Base-by-base conservation (phyloP, 2,329 filamentous ascomycete genomes). In the Xylariomycetidae sp. region DNA sequence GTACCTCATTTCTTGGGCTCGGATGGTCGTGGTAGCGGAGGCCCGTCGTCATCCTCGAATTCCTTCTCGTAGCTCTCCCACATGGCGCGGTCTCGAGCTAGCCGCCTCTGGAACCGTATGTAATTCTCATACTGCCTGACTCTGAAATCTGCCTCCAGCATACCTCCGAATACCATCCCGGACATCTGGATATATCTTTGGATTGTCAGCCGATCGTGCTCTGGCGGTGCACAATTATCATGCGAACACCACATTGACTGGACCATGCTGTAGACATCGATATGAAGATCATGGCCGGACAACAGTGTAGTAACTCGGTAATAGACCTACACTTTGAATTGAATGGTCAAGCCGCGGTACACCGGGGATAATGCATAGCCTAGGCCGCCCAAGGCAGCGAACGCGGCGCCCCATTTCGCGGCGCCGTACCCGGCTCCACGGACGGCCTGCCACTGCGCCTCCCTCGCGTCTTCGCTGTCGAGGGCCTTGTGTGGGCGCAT, bases 101-200 rank as follows among this genome's bases (percentile, higher is more conserved):
- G 54, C 38, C 80, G 73, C 50, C 79, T 76, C 48, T 82, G 72
- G 53, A 77, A 70, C 39, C 83, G 67, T 43, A 87, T 63, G 27
- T 66, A 64, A 10, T 76, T 66, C 56, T 88, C 82, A 48, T 84
- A 85, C 38, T 71, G 63, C 32, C 80, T 70, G 48, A 89, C 66
- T 31, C 79, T 69, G 35, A 67, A 61, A 52, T 90, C 85, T 3
- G 83, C 85, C 63, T 87, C 82, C 34, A 89, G 70, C 71, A 85
- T 84, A 50, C 77, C 72, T 26, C 85, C 85, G 20, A 86, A 52
- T n/a, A 84, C 79, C 84, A 89, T 89, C 39, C 78, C 80, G n/a
- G 80, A 85, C 81, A 88, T 86, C 57, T 88, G 83, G 12, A 89
- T 65, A 53, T 86, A 90, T 19, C 85, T 89, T n/a, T 50, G 35